Percentiles rank a stretch among this genome's conserved stretches.
Evolutionary conservation across 345 rosid species (phyloP).

Genomic region (Moricandia arvensis): DNA sequence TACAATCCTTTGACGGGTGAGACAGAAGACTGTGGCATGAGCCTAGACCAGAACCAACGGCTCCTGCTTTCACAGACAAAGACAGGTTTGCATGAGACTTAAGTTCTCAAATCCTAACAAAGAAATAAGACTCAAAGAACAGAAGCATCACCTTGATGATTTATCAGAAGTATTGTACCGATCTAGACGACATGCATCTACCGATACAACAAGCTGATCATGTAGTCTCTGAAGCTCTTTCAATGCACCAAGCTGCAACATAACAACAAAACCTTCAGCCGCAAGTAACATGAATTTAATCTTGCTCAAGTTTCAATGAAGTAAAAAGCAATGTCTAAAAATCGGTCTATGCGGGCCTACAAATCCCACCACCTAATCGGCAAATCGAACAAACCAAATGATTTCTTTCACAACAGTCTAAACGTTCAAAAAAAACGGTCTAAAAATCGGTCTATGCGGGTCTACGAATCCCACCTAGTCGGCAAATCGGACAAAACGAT

Average conservation of each 20-base stretch:
- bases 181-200: constrained; percentile 70
- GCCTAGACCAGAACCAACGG: constrained; percentile 94
- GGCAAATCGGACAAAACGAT: no score
- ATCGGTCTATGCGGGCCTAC: no score
- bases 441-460: no score
- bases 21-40: constrained; percentile 68
- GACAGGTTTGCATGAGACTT: neutral
- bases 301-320: neutral
- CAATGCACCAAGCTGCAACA: constrained; percentile 69
- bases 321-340: no score
- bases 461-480: no score
- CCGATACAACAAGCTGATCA: constrained; percentile 78
- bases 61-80: constrained; percentile 53
- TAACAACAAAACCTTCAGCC: constrained; percentile 9
- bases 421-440: no score
- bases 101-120: constrained; percentile 4
- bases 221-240: constrained; percentile 86
- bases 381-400: no score
- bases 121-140: neutral
- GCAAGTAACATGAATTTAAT: neutral
- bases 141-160: constrained; percentile 56
- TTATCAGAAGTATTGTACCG: constrained; percentile 87
- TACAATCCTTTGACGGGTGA: constrained; percentile 91
- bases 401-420: no score
- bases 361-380: no score